phyloP scores from a whole-genome alignment of 306 rosid genomes.

The Cucurbita pepo region DNA sequence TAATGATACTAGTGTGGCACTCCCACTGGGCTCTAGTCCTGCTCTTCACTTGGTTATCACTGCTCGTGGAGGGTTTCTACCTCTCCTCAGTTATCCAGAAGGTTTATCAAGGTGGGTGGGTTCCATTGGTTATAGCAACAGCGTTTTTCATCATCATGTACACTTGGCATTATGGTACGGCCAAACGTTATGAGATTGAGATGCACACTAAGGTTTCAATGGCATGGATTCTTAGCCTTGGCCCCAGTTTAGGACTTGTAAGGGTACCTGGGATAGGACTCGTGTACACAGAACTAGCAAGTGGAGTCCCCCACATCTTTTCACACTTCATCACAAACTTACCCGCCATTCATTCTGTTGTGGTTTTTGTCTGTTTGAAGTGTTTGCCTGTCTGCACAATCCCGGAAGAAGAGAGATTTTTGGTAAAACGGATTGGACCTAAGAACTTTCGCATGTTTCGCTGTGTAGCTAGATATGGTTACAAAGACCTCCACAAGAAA shows the following conservation, averaged over 20 bases:
- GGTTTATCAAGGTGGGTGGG: constrained; percentile 76
- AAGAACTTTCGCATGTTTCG: constrained; percentile 65
- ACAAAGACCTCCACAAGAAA: constrained; percentile 41
- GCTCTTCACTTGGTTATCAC: constrained; percentile 40
- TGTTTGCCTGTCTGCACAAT: constrained; percentile 68
- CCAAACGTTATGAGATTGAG: constrained; percentile 65
- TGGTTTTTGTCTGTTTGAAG: constrained; percentile 73
- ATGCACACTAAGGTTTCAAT: constrained; percentile 76
- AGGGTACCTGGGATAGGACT: constrained; percentile 94
- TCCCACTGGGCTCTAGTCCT: constrained; percentile 32
- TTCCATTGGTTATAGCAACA: constrained; percentile 44
- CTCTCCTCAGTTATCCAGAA: constrained; percentile 52
- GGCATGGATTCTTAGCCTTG: constrained; percentile 60
- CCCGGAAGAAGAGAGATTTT: constrained; percentile 69
- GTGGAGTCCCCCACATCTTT: constrained; percentile 75
- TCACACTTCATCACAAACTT: constrained; percentile 80
- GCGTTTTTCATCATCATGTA: constrained; percentile 52
- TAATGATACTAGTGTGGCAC: constrained; percentile 74
- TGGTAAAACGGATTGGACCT: constrained; percentile 79
- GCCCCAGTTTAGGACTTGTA: constrained; percentile 85
- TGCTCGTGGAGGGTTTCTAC: constrained; percentile 51
- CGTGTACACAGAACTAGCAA: constrained; percentile 73
- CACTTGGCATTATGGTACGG: constrained; percentile 77
- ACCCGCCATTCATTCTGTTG: constrained; percentile 86
- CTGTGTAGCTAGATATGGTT: constrained; percentile 81